phyloP scores from a whole-genome alignment of 805 yeast genomes.

The Maudiozyma serrabonitensis region DNA sequence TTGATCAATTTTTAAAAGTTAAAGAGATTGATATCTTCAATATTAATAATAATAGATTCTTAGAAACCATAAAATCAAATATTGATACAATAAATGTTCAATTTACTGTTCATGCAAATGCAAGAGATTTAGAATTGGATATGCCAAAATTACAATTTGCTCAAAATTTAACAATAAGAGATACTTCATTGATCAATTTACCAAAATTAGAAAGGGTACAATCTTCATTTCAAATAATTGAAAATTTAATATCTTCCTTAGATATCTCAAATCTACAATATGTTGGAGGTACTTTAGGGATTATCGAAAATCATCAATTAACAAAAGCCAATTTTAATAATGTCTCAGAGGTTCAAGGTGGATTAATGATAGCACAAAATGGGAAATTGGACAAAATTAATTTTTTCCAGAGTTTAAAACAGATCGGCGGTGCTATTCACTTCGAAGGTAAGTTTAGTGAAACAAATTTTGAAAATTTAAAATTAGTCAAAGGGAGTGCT shows the following conservation, averaged over 20 bases:
- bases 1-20: slow-evolving; percentile 48
- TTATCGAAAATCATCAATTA: slow-evolving; percentile 48
- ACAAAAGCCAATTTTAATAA: slow-evolving; percentile 40
- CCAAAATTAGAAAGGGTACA: slow-evolving; percentile 42
- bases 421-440: slow-evolving; percentile 74
- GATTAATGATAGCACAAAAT: slow-evolving; percentile 61
- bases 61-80: slow-evolving; percentile 49
- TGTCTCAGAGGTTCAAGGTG: slow-evolving; percentile 62
- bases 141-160: slow-evolving; percentile 47
- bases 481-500: slow-evolving; percentile 71
- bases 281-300: slow-evolving; percentile 62
- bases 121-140: slow-evolving; percentile 41
- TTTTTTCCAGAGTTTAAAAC: slow-evolving; percentile 48
- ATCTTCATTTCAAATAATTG: slow-evolving; percentile 53
- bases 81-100: slow-evolving; percentile 44
- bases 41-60: slow-evolving; percentile 63
- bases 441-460: slow-evolving; percentile 55
- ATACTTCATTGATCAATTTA: slow-evolving; percentile 41
- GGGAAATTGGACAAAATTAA: slow-evolving; percentile 40
- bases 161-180: slow-evolving; percentile 57
- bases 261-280: slow-evolving; percentile 46
- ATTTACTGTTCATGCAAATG: slow-evolving; percentile 60
- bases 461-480: slow-evolving; percentile 43
- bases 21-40: slow-evolving; percentile 45
- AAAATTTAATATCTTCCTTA: slow-evolving; percentile 44